Evolutionary conservation across 106 monocot species (phyloP), one percentile per base, ranked within the genome.

Genomic region (Triglochin maritima): DNA sequence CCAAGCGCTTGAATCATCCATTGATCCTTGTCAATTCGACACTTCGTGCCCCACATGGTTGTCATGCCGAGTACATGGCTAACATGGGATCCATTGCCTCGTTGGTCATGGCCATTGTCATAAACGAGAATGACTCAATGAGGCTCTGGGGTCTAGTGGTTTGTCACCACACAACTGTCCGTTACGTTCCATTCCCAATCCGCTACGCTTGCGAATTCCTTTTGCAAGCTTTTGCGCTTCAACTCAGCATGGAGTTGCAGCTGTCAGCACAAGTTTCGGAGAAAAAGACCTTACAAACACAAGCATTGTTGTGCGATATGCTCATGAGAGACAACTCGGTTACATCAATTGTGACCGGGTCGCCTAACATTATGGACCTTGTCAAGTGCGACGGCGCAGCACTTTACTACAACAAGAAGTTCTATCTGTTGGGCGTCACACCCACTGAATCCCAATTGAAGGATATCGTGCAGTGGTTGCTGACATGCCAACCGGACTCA

Each of bases 361-460:
- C 85, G 50, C 94, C 94, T 2, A 95, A 90, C 58, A 87, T 95
- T 42, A 95, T 90, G 82, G 90, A 95, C 58, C 87, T 95, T 43
- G 90, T 90, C 47, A 95, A 90, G 79, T 95, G 90, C 50, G 87
- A 95, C 60, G 94, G 94, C 2, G 90, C 94, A n/a, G 90, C 94
- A 6, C 67, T 95, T 11, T 95, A 78, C 68, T 83, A 87, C 59
- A 82, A 79, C 16, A 87, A 87, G 7, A 85, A 81, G 69, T 95
- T 85, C 55, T 83, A 74, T 50, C 82, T 77, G 13, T 70, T 95
- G 12, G 94, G 94, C 4, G 79, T 87, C 4, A 81, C 83, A 7
- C 94, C 94, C 3, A 70, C 80, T 0, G 90, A 90, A 54, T 50
- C 80, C 9, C 90, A 90, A 72, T 85, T 90, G 11, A 87, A 87